These are phyloP conservation scores for Arbutus unedo DNA, from an alignment of 148 eudicot genomes.

Conservation along the genomic window DNA sequence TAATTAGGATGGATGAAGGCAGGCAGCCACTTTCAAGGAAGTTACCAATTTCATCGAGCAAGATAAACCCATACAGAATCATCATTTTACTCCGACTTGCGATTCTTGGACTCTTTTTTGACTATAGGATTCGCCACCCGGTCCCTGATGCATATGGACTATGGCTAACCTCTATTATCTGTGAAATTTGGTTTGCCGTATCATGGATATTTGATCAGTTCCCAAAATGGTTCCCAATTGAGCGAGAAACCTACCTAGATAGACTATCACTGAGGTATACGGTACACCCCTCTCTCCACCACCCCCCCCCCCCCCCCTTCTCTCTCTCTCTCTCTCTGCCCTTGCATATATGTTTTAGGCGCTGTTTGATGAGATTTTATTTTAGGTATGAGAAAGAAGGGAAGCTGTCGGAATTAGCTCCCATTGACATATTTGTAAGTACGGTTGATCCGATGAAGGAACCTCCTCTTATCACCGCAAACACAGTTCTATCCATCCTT, in stretches of 20 bases:
- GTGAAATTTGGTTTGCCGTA: constrained; percentile 95
- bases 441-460: constrained; percentile 87
- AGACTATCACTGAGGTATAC: constrained; percentile 79
- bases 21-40: constrained; percentile 97
- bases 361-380: too few species aligned
- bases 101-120: constrained; percentile 78
- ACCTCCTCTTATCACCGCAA: constrained; percentile 84
- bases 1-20: constrained; percentile 92
- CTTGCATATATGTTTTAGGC: too few species aligned
- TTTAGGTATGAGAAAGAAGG: constrained; percentile 81
- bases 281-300: background rate
- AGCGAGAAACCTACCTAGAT: constrained; percentile 94
- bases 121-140: constrained; percentile 85
- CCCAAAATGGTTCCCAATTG: constrained; percentile 89
- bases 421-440: constrained; percentile 67
- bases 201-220: constrained; percentile 98
- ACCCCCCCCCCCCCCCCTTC: too few species aligned
- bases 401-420: constrained; percentile 69
- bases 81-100: constrained; percentile 70
- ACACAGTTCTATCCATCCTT: constrained; percentile 85
- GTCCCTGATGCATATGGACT: constrained; percentile 83
- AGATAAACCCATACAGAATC: constrained; percentile 87
- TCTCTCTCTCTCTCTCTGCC: background rate
- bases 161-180: constrained; percentile 91
- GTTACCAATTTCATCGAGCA: constrained; percentile 90